A percentile compares a stretch with the other conserved stretches of the same genome.
Conservation (phyloP, 2,329 filamentous ascomycete genomes). For the Fusarium miscanthi region DNA sequence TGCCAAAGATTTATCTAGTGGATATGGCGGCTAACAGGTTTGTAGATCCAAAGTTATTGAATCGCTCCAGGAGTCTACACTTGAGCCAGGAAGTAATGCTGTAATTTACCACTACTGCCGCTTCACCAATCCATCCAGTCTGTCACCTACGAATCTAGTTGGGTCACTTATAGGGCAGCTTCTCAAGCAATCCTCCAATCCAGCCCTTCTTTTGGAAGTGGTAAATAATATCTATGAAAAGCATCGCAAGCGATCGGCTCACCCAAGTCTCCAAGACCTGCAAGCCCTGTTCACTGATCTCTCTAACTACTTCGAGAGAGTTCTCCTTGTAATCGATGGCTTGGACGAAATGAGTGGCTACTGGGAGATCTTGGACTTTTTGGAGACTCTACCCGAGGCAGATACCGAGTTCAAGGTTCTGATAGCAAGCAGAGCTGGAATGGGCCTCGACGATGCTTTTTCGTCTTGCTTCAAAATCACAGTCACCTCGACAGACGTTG, state of each 20-base stretch:
- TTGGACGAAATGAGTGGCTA: not conserved
- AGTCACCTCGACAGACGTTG: not conserved
- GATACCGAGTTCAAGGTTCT: not conserved
- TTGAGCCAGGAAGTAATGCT: not conserved
- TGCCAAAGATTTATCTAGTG: fast-evolving
- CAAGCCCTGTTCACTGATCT: not conserved
- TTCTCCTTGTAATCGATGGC: not conserved
- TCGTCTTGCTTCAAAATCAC: not conserved
- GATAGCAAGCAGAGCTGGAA: not conserved
- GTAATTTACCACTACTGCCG: not conserved
- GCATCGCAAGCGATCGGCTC: not conserved
- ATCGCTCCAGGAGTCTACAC: not conserved
- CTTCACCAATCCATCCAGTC: not conserved
- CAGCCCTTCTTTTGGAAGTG: not conserved
- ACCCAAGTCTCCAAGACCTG: not conserved
- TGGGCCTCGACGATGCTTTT: not conserved
- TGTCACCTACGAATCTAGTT: not conserved
- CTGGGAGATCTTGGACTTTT: not conserved
- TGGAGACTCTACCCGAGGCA: not conserved
- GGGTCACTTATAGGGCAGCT: not conserved
- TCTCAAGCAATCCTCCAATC: not conserved
- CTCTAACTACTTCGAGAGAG: not conserved
- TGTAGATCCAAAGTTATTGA: not conserved
- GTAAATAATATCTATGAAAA: not conserved
- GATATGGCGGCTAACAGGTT: fast-evolving